Base-by-base conservation (phyloP, 1,139 yeast genomes). In the Blastobotrys illinoisensis region DNA sequence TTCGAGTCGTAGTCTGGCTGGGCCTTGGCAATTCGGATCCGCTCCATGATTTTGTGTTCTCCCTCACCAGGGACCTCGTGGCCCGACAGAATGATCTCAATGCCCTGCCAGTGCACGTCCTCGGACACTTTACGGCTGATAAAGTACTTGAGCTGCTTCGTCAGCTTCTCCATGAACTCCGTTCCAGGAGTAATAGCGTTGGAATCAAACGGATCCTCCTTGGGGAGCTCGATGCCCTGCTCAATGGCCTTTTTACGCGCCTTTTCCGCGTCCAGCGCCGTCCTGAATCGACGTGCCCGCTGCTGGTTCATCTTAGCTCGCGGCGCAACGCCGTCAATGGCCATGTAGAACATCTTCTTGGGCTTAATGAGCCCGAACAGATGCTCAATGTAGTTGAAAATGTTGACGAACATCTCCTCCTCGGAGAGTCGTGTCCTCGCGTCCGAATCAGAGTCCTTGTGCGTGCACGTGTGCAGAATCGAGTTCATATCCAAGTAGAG, bases 1-100 rank as follows among this genome's bases (percentile, higher is more conserved):
- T 95, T 93, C 44, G 97, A 93, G 64, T 88, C 80, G 70, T 91
- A 90, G 67, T 81, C 88, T 0, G 93, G 86, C 64, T 88, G 91
- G 49, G 90, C 83, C 68, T 96, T 81, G 71, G 88, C 89, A 51
- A 85, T 79, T 64, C 99, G 82, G 62, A 95, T 88, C 67, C 86
- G 90, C 62, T 87, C 88, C 99, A 93, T 95, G 64, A 93, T 86
- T 70, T 93, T 93, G 75, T 93, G 99, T 72, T 93, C 99, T 67
- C 99, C 99, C 76, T 93, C 99, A 57, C 99, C 99, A 0, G 99
- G 99, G 11, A 91, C 98, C 32, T 95, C 93, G 51, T 96, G 97
- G 63, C 95, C 99, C 67, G 96, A 87, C 50, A 93, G 82, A 44
- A 93, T 82, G 26, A 93, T 85, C 64, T 88, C 91, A 48, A 93